Conservation (phyloP, 345 rosid genomes). For the Dipteronia sinensis region DNA sequence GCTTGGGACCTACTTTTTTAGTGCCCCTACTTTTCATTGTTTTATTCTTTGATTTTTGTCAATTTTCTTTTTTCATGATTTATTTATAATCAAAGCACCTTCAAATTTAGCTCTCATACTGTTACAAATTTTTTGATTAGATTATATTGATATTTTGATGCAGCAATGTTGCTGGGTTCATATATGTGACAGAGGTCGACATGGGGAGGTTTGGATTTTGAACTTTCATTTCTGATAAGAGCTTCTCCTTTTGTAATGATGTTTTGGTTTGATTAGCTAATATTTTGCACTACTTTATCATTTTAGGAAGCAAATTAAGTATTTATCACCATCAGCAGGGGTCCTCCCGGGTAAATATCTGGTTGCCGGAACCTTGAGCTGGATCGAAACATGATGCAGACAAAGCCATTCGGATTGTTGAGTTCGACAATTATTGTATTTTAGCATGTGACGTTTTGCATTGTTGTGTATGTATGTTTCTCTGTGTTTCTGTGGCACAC, state of each 20-base stretch:
- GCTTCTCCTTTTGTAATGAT: background rate
- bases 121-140: background rate
- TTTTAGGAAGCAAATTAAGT: conserved; percentile 67
- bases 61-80: background rate
- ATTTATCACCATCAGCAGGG: conserved; percentile 69
- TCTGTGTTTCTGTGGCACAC: too few species aligned
- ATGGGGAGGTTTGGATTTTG: conserved; percentile 43
- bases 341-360: conserved; percentile 68
- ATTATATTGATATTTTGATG: conserved; percentile 16
- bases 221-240: background rate
- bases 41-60: background rate
- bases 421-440: background rate
- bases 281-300: background rate
- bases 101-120: background rate
- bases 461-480: too few species aligned
- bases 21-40: background rate
- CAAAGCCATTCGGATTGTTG: background rate
- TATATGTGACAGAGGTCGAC: conserved; percentile 75
- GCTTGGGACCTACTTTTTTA: background rate
- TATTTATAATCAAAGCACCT: background rate
- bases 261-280: background rate
- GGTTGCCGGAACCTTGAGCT: conserved; percentile 72
- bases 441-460: background rate
- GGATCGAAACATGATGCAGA: conserved; percentile 65
- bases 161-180: conserved; percentile 87